phyloP scores from a whole-genome alignment of 495 filamentous ascomycete genomes.

The Talaromyces trachyspermus region DNA sequence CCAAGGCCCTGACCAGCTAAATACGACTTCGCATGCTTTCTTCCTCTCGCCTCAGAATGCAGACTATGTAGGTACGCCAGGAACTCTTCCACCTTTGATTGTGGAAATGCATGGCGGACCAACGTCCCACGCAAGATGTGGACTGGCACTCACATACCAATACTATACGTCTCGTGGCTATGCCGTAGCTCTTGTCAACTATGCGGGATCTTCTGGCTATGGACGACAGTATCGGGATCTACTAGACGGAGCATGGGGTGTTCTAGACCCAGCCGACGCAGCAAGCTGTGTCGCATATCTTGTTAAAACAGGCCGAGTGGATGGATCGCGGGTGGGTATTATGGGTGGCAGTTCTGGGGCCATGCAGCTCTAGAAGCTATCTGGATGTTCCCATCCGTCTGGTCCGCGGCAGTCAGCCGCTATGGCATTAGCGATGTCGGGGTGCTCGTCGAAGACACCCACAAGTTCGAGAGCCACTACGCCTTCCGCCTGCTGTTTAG shows the following conservation, averaged over 20 bases:
- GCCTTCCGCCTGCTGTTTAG: slow-evolving; percentile 9
- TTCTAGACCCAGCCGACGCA: slow-evolving; percentile 35
- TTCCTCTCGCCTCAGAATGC: slow-evolving; percentile 41
- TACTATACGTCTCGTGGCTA: slow-evolving; percentile 46
- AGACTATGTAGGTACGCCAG: slow-evolving; percentile 19
- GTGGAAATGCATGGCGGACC: slow-evolving; percentile 44
- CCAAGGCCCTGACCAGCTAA: slow-evolving; percentile 12
- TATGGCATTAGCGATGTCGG: slow-evolving; percentile 42
- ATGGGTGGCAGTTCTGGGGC: slow-evolving; percentile 41
- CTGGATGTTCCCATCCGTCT: slow-evolving; percentile 6
- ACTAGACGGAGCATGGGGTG: slow-evolving; percentile 37
- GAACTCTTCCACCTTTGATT: slow-evolving; percentile 34
- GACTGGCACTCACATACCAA: slow-evolving; percentile 28
- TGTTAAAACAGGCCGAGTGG: slow-evolving; percentile 20
- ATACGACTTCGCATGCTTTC: slow-evolving; percentile 27
- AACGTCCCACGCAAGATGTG: slow-evolving; percentile 26
- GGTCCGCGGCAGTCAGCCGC: slow-evolving; percentile 16
- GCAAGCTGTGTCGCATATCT: slow-evolving; percentile 37
- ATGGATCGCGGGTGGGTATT: slow-evolving; percentile 34
- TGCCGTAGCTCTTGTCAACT: slow-evolving; percentile 41
- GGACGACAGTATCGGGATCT: slow-evolving; percentile 37
- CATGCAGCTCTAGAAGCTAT: slow-evolving; percentile 37
- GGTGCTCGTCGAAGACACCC: slow-evolving; percentile 32
- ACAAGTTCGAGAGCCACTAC: slow-evolving; percentile 47
- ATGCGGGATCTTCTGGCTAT: slow-evolving; percentile 41